Percentiles rank a stretch among this genome's conserved stretches.
Evolutionary conservation across 202 grass and related monocot genomes (phyloP).

Genomic region (Musa balbisiana): DNA sequence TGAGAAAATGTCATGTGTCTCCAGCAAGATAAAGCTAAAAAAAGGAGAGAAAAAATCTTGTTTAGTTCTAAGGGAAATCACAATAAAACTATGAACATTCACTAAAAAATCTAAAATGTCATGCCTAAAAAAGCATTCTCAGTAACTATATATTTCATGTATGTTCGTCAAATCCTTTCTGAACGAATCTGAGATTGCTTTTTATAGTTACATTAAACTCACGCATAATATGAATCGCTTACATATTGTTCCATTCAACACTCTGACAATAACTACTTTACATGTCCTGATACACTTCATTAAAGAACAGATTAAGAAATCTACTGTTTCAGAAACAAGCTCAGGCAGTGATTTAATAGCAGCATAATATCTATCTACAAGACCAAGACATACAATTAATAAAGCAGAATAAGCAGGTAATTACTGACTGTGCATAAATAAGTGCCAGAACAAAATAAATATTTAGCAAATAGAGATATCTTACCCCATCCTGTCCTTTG

Average conservation of each 20-base stretch:
- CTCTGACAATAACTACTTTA: not conserved
- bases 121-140: not conserved
- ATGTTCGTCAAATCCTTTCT: not conserved
- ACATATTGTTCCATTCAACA: not conserved
- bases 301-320: not conserved
- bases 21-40: not conserved
- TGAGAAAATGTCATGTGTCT: not conserved
- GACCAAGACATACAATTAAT: not conserved
- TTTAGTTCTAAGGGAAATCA: not conserved
- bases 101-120: not conserved
- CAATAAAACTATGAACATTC: not conserved
- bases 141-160: not conserved
- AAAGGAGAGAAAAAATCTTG: not conserved
- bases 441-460: not conserved
- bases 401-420: not conserved
- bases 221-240: not conserved
- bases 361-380: not conserved
- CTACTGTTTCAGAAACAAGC: not conserved
- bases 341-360: not conserved
- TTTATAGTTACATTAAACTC: not conserved
- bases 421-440: not conserved
- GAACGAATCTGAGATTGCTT: not conserved
- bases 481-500: conserved; percentile 84
- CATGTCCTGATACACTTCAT: not conserved
- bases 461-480: conserved; percentile 21